Conservation (phyloP, 2,329 filamentous ascomycete species). For the Xylariaceae sp. region DNA sequence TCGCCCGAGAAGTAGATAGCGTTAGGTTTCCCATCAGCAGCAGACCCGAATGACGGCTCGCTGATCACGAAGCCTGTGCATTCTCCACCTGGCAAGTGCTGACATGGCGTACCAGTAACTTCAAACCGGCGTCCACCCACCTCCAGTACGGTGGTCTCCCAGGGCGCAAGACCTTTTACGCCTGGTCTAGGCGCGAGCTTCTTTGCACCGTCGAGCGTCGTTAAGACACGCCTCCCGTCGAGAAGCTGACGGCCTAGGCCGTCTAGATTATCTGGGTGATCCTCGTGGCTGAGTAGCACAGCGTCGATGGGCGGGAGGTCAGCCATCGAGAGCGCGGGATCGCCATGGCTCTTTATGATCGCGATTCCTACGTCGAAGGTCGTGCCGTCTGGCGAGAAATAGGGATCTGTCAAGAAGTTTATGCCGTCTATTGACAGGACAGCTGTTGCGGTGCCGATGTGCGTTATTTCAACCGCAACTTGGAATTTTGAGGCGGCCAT, state of each 20-base stretch:
- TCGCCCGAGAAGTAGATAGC: constrained; percentile 50
- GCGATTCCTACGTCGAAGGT: constrained; percentile 29
- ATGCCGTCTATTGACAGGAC: constrained; percentile 42
- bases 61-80: constrained; percentile 45
- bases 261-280: constrained; percentile 50
- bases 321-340: constrained; percentile 36
- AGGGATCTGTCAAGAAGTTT: constrained; percentile 45
- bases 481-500: constrained; percentile 16
- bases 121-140: constrained; percentile 35
- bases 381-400: constrained; percentile 41
- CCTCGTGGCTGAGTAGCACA: constrained; percentile 50
- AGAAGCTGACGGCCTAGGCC: constrained; percentile 43
- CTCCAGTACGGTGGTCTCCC: constrained; percentile 33
- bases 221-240: constrained; percentile 45
- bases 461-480: constrained; percentile 36
- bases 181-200: constrained; percentile 43
- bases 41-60: constrained; percentile 35
- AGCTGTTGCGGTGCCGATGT: constrained; percentile 49
- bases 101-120: constrained; percentile 42
- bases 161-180: constrained; percentile 38
- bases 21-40: constrained; percentile 37
- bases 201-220: constrained; percentile 43
- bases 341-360: constrained; percentile 31
- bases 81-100: constrained; percentile 44
- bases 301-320: constrained; percentile 45